Conservation (phyloP, 441 rosid genomes). For the Erodium moschatum region DNA sequence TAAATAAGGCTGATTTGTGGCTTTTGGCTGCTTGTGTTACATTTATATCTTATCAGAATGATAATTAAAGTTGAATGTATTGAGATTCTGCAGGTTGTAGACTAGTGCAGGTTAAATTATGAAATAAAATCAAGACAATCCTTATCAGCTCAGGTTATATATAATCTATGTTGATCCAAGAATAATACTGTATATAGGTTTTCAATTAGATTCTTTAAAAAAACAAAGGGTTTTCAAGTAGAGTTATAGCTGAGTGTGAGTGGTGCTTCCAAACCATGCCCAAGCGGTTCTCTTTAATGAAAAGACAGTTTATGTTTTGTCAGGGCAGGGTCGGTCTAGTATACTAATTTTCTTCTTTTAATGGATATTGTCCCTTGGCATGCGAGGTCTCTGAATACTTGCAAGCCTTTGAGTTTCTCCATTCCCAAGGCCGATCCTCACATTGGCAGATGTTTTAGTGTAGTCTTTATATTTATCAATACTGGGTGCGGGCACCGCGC, state of each 20-base stretch:
- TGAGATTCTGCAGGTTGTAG: not conserved
- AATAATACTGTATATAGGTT: not conserved
- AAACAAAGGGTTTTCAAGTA: too few relatives aligned
- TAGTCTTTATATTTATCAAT: too few relatives aligned
- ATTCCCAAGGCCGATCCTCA: not conserved
- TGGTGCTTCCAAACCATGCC: not conserved
- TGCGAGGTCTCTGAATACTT: too few relatives aligned
- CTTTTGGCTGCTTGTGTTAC: not conserved
- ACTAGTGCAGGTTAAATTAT: not conserved
- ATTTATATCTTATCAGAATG: not conserved
- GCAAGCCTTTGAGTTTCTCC: too few relatives aligned
- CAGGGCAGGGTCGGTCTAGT: not conserved
- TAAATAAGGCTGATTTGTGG: not conserved
- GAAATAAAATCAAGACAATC: constrained; percentile 4
- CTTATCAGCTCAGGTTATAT: constrained; percentile 3
- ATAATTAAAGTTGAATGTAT: not conserved
- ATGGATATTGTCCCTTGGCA: too few relatives aligned
- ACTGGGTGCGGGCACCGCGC: too few relatives aligned
- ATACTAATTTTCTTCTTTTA: not conserved
- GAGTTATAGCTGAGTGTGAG: not conserved
- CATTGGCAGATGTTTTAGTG: too few relatives aligned
- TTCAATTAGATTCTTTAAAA: too few relatives aligned
- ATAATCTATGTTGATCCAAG: too few relatives aligned
- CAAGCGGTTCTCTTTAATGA: not conserved
- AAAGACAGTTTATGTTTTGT: not conserved